phyloP scores from a whole-genome alignment of 1,284 basidiomycete species.

The Quambalaria eucalypti region DNA sequence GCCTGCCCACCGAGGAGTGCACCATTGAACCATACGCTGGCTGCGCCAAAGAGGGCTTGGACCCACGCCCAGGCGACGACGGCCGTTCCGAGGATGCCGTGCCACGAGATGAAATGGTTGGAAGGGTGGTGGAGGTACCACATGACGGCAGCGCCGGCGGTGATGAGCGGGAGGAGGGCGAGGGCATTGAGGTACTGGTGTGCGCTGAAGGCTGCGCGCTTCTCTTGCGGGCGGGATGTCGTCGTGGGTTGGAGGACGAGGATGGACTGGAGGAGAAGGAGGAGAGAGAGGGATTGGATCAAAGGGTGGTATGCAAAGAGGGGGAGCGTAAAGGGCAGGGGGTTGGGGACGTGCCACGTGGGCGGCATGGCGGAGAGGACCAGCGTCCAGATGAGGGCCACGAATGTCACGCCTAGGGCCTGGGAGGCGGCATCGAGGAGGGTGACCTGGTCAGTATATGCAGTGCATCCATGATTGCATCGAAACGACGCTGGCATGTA shows the following conservation, averaged over 20 bases:
- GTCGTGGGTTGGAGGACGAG: slow-evolving; percentile 29
- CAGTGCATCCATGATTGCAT: not conserved
- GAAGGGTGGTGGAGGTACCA: slow-evolving; percentile 32
- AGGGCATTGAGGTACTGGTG: slow-evolving; percentile 27
- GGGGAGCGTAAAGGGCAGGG: slow-evolving; percentile 8
- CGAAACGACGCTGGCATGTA: not conserved
- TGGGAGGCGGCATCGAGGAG: slow-evolving; percentile 1
- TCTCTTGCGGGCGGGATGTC: slow-evolving; percentile 4
- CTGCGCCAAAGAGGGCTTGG: slow-evolving; percentile 27
- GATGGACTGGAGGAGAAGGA: slow-evolving; percentile 24
- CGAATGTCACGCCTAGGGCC: slow-evolving; percentile 14
- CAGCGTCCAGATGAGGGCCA: slow-evolving; percentile 22
- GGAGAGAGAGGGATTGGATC: slow-evolving; percentile 23
- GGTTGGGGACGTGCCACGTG: no score
- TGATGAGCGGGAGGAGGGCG: slow-evolving; percentile 27
- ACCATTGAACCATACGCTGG: slow-evolving; percentile 26
- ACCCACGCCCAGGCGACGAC: slow-evolving; percentile 20
- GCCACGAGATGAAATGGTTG: slow-evolving; percentile 28
- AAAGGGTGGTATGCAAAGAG: slow-evolving; percentile 35
- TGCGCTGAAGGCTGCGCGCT: slow-evolving; percentile 13
- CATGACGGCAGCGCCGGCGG: slow-evolving; percentile 31
- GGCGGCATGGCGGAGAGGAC: slow-evolving; percentile 17
- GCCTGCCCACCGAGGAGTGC: slow-evolving; percentile 17
- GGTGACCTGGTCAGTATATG: not conserved
- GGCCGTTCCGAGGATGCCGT: slow-evolving; percentile 23